A percentile compares a stretch with the other conserved stretches of the same genome.
Conservation (phyloP, 75 land plant species). For the Picea glauca region DNA sequence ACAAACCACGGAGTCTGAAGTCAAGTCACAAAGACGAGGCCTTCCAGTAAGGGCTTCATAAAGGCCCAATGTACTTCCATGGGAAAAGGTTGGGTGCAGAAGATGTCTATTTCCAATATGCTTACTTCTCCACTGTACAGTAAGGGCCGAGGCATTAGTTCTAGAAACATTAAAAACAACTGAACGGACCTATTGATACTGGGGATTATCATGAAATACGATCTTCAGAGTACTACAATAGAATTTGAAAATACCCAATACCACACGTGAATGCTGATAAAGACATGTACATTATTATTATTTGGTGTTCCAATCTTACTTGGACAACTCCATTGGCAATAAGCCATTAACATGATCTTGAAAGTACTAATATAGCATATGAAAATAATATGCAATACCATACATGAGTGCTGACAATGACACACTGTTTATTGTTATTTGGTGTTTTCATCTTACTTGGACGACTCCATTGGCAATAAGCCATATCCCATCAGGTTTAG, state of each 20-base stretch:
- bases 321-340: conserved; percentile 87
- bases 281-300: background rate
- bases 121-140: conserved; percentile 69
- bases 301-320: conserved; percentile 29
- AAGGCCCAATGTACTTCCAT: conserved; percentile 92
- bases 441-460: conserved; percentile 43
- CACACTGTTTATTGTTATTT: background rate
- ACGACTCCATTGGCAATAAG: conserved; percentile 89
- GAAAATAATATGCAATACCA: too few relatives aligned
- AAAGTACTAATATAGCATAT: background rate
- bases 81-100: conserved; percentile 83
- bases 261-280: background rate
- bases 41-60: conserved; percentile 91
- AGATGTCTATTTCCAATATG: conserved; percentile 43
- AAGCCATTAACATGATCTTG: conserved; percentile 40
- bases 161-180: background rate
- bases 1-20: conserved; percentile 83
- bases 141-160: background rate
- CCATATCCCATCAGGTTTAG: conserved; percentile 87
- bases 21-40: conserved; percentile 72
- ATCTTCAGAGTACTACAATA: background rate
- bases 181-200: background rate
- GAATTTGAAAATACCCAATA: background rate
- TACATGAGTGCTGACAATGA: background rate
- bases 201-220: background rate